Percentiles rank a stretch among this genome's conserved stretches.
phyloP scores from a whole-genome alignment of 768 basidiomycete species.

The Suillus placidus region DNA sequence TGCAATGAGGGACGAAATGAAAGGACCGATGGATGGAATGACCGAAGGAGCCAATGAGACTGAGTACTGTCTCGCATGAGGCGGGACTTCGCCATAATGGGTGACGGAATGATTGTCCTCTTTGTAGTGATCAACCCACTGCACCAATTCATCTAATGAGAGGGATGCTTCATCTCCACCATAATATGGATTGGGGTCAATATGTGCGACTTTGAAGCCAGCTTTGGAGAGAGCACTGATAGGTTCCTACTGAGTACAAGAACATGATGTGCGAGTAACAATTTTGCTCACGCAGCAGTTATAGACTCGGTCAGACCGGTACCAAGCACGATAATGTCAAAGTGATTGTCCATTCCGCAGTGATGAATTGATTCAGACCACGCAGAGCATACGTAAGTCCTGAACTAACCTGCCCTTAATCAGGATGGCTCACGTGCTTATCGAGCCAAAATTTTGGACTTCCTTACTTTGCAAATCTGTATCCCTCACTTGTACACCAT shows the following conservation, averaged over 20 bases:
- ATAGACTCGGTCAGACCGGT: constrained; percentile 89
- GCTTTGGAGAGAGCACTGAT: constrained; percentile 85
- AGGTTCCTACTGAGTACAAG: constrained; percentile 1
- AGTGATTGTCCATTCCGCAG: constrained; percentile 42
- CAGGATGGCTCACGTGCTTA: constrained; percentile 23
- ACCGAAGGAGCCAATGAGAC: constrained; percentile 84
- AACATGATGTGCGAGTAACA: constrained; percentile 9
- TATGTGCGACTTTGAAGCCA: constrained; percentile 84
- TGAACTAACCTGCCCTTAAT: constrained; percentile 29
- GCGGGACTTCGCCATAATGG: constrained; percentile 44
- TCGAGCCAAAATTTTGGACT: constrained; percentile 21
- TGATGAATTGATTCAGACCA: not conserved
- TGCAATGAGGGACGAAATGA: constrained; percentile 75
- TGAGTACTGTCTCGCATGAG: constrained; percentile 76
- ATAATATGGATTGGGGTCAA: constrained; percentile 85
- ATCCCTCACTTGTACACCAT: constrained; percentile 27
- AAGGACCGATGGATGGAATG: constrained; percentile 75
- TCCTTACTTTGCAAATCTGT: not conserved
- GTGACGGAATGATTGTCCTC: constrained; percentile 34
- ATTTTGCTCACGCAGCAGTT: constrained; percentile 74
- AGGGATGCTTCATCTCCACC: constrained; percentile 83
- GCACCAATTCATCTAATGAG: constrained; percentile 75
- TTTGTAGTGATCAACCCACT: constrained; percentile 59
- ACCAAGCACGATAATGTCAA: constrained; percentile 72
- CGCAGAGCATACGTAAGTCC: not conserved